Conservation (phyloP, 108 stramenopile species). For the Schizochytrium sp. region DNA sequence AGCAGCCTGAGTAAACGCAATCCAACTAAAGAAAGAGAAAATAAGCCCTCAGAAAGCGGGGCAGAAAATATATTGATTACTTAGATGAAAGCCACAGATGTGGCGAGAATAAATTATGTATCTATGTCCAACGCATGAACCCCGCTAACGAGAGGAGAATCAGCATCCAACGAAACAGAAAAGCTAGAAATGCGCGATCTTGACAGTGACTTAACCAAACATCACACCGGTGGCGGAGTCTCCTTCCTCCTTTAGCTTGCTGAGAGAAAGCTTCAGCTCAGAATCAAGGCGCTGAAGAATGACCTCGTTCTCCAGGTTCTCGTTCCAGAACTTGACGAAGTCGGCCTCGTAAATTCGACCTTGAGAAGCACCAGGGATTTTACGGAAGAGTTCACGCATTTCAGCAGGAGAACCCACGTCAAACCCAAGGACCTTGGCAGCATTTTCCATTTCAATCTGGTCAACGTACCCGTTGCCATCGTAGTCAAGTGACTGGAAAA, state of each 20-base stretch:
- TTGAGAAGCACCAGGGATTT: conserved; percentile 6
- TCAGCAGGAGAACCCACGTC: not conserved
- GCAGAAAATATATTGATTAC: too few species aligned
- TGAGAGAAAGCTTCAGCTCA: conserved; percentile 37
- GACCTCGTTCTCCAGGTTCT: not conserved
- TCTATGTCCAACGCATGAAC: too few species aligned
- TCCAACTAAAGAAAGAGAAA: too few species aligned
- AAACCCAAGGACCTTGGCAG: conserved; percentile 46
- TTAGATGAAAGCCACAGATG: too few species aligned
- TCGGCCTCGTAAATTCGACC: conserved; percentile 57
- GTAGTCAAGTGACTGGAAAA: conserved; percentile 8
- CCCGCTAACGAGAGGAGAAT: too few species aligned
- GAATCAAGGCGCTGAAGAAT: not conserved
- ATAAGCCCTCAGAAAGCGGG: too few species aligned
- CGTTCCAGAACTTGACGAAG: conserved; percentile 45
- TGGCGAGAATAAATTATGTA: too few species aligned
- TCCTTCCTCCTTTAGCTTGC: not conserved
- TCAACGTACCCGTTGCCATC: conserved; percentile 49
- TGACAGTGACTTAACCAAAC: not conserved
- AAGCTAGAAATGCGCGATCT: too few species aligned
- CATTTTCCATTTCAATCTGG: conserved; percentile 40
- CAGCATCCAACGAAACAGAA: too few species aligned
- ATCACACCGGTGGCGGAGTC: conserved; percentile 14
- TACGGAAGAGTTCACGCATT: not conserved
- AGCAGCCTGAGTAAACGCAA: too few species aligned